These are phyloP conservation scores for Phycomyces nitens DNA, from an alignment of 192 early-diverging fungal genomes.

Conservation along the genomic window DNA sequence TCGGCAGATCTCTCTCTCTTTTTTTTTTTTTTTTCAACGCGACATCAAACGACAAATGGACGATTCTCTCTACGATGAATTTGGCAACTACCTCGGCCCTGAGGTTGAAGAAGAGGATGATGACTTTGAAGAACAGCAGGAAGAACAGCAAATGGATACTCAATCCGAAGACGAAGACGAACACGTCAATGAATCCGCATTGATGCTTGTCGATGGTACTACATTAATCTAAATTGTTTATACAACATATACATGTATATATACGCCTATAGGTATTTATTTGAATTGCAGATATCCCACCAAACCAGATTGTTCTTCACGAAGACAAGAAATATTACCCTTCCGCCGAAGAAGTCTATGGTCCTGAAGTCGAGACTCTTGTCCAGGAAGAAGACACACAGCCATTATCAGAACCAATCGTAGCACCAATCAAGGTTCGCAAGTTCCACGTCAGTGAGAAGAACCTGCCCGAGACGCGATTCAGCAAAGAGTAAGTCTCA, in stretches of 20 bases:
- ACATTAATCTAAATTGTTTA: neutral
- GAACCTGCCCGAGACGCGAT: slow-evolving; percentile 78
- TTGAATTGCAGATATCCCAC: slow-evolving; percentile 54
- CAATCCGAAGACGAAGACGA: slow-evolving; percentile 26
- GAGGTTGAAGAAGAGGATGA: slow-evolving; percentile 77
- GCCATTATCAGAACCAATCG: slow-evolving; percentile 89
- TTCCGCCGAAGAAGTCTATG: slow-evolving; percentile 94
- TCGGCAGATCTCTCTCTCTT: neutral
- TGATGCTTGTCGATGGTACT: slow-evolving; percentile 69
- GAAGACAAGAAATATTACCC: slow-evolving; percentile 99
- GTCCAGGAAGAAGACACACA: slow-evolving; percentile 99
- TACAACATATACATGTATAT: slow-evolving; percentile 10
- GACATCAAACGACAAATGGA: slow-evolving; percentile 49
- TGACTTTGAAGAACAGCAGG: slow-evolving; percentile 48
- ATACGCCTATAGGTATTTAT: neutral
- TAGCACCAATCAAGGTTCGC: slow-evolving; percentile 83
- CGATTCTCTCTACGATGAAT: slow-evolving; percentile 82
- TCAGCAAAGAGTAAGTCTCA: slow-evolving; percentile 75
- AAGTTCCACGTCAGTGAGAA: slow-evolving; percentile 86
- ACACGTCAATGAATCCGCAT: slow-evolving; percentile 7
- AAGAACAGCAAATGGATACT: slow-evolving; percentile 29
- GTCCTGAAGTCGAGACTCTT: slow-evolving; percentile 87
- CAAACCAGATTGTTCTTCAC: slow-evolving; percentile 86
- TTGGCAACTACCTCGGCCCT: slow-evolving; percentile 98
- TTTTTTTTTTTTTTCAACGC: neutral